phyloP scores from a whole-genome alignment of 306 rosid species.

The Prosopis cineraria region DNA sequence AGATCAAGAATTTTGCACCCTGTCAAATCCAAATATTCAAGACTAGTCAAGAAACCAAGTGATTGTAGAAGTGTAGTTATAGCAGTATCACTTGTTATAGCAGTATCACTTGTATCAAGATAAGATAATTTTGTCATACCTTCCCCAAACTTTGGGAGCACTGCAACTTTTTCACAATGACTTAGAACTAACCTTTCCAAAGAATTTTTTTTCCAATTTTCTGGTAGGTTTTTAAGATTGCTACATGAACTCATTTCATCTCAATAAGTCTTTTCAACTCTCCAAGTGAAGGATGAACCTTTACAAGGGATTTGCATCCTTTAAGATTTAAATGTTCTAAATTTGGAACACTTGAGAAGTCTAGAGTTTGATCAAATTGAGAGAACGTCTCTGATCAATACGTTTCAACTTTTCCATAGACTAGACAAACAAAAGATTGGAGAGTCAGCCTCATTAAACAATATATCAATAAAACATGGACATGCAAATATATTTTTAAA shows the following conservation, averaged over 20 bases:
- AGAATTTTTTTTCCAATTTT: neutral
- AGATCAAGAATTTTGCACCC: neutral
- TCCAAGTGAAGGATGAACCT: no score
- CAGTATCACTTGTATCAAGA: neutral
- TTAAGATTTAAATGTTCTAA: neutral
- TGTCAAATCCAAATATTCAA: neutral
- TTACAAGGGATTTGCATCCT: neutral
- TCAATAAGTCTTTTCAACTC: neutral
- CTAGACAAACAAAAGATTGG: no score
- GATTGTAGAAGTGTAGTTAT: neutral
- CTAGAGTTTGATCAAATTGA: neutral
- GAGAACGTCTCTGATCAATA: no score
- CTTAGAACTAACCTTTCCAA: neutral
- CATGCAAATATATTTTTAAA: no score
- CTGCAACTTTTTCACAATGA: neutral
- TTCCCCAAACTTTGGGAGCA: neutral
- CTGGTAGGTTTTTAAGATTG: neutral
- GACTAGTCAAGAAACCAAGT: neutral
- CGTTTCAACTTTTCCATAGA: no score
- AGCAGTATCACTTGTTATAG: no score
- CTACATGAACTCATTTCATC: neutral
- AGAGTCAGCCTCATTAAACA: no score
- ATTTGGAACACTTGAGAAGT: neutral
- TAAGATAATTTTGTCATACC: neutral
- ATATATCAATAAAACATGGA: no score